phyloP scores from a whole-genome alignment of 2,329 filamentous ascomycete species.

The Fusarium sp. region DNA sequence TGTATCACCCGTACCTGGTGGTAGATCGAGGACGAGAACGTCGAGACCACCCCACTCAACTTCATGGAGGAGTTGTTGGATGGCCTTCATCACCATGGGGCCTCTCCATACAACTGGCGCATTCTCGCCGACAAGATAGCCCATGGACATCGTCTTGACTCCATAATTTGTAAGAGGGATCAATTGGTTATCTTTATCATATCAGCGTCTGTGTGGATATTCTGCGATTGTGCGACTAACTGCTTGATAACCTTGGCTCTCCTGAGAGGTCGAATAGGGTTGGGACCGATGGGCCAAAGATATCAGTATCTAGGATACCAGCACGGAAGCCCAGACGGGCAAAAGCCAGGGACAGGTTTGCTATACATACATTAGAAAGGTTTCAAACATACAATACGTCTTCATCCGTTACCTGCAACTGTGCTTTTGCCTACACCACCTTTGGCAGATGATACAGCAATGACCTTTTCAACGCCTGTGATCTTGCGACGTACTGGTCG shows the following conservation, averaged over 20 bases:
- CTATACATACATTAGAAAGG: constrained; percentile 50
- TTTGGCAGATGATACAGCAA: constrained; percentile 97
- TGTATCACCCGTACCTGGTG: constrained; percentile 94
- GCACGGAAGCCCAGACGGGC: constrained; percentile 83
- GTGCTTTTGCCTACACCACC: constrained; percentile 99
- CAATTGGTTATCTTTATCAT: constrained; percentile 75
- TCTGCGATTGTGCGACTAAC: constrained; percentile 59
- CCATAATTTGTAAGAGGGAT: constrained; percentile 94
- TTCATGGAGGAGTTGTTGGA: constrained; percentile 94
- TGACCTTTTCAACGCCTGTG: constrained; percentile 86
- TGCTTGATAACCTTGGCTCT: constrained; percentile 79
- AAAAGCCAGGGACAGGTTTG: constrained; percentile 88
- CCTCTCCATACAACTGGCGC: constrained; percentile 95
- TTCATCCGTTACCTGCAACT: constrained; percentile 71
- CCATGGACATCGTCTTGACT: constrained; percentile 98
- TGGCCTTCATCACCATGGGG: constrained; percentile 96
- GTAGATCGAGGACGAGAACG: constrained; percentile 88
- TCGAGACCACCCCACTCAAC: constrained; percentile 94
- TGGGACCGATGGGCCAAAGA: constrained; percentile 95
- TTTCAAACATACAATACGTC: neutral
- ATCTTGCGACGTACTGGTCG: constrained; percentile 86
- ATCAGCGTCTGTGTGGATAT: constrained; percentile 9
- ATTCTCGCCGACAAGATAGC: constrained; percentile 83
- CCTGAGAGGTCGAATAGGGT: constrained; percentile 86
- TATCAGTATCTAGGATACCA: constrained; percentile 94